Base-by-base conservation (phyloP, 2,329 filamentous ascomycete species). In the Periconia digitata region DNA sequence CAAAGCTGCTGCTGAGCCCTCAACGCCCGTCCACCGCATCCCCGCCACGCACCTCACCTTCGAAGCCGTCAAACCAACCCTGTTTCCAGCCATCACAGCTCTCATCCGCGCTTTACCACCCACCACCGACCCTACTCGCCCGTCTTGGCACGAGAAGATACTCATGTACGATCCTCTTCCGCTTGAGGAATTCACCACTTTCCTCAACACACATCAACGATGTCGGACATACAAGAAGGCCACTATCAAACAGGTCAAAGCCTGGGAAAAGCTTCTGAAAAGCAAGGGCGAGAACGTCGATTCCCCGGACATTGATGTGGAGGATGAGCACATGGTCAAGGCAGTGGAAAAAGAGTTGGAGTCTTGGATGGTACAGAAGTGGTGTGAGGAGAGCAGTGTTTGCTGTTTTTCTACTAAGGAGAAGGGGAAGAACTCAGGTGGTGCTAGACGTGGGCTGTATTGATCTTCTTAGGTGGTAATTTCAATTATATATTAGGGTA, bases 141-240 rank as follows among this genome's bases (percentile, higher is more conserved):
- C 77, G 2, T 90, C 83, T 2, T 97, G 92, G 89, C 80, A 95
- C 59, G 90, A 97, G 71, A 95, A 91, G 73, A 96, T 99, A 40
- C 76, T 97, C 6, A 83, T 97, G 67, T 97, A 95, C 66, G 92
- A 97, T 61, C 90, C 92, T 0, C 87, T 99, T 37, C 79, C 94
- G 1, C 72, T 96, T 0, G 92, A 97, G 71, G 91, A 96, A 56
- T 75, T 99, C 13, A 82, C 92, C 0, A 73, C 76, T 0, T 97
- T 91, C 88, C 73, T 97, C 15, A 96, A 96, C 36, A 55, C 40
- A 3, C 53, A 67, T 12, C 59, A 60, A 1, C n/a, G 23, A 6
- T 58, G 68, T 3, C 48, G 57, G 12, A 51, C 50, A 2, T 69
- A 56, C 42, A 62, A 44, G 40, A 50, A 49, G 15, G 67, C 67